Base-by-base conservation (phyloP, 2,329 filamentous ascomycete genomes). In the Phialemonium atrogriseum region DNA sequence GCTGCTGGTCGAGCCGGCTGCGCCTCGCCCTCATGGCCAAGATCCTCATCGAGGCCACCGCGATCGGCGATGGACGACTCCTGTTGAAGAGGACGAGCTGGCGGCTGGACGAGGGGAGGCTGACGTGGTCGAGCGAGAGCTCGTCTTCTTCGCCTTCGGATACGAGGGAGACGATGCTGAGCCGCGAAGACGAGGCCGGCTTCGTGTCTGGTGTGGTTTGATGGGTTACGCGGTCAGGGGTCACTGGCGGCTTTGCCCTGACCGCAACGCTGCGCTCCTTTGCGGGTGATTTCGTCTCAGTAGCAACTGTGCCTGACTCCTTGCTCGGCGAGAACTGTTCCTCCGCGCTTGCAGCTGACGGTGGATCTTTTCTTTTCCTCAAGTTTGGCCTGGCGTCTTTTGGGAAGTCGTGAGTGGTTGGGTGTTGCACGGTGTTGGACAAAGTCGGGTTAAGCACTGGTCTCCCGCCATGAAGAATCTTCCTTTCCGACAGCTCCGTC, bases 151-250 rank as follows among this genome's bases (percentile, higher is more conserved):
- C 50, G 43, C 14, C 50, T 41, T 59, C 54, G 6, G 61, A 55
- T 9, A 64, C 43, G 35, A 68, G 55, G 15, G 64, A 66, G 26
- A 65, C 50, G 30, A 68, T 51, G 27, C 61, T 57, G 35, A 46
- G 51, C 16, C 47, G 49, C 27, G 53, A 51, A 4, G 51, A 54
- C 4, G 24, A 19, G 10, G 27, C 7, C 3, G 10, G 15, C 10
- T 25, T 19, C 19, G 15, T 8, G 37, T 30, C 12, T 21, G 27
- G n/a, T 12, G 34, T 22, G 14, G 34, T 16, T 36, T 30, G 34
- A 21, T 22, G 33, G 27, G 19, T 11, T 19, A 12, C 11, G 22
- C n/a, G n/a, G n/a, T n/a, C n/a, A n/a, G n/a, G n/a, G n/a, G n/a
- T n/a, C n/a, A n/a, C n/a, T n/a, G n/a, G n/a, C n/a, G n/a, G n/a